Percentiles rank a stretch among this genome's conserved stretches.
These are phyloP conservation scores for Cyathus striatus DNA, from an alignment of 768 basidiomycete species.

Conservation along the genomic window DNA sequence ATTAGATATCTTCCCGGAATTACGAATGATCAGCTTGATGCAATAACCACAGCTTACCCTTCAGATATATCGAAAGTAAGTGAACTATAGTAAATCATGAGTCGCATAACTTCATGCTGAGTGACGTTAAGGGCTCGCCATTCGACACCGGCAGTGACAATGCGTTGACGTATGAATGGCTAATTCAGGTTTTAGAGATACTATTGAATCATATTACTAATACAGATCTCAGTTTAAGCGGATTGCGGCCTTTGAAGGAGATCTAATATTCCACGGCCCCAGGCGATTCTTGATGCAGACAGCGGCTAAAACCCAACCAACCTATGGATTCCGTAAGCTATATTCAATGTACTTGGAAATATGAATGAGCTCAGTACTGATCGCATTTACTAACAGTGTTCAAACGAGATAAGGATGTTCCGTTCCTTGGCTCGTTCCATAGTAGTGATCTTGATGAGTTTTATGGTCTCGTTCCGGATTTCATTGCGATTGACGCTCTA, in stretches of 20 bases:
- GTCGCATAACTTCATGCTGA: neutral
- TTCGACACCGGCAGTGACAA: conserved; percentile 17
- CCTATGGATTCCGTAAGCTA: conserved; percentile 30
- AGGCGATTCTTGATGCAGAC: conserved; percentile 28
- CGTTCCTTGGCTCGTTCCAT: conserved; percentile 12
- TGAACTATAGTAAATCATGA: neutral
- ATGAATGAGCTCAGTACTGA: too few relatives aligned
- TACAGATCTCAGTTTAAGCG: conserved; percentile 30
- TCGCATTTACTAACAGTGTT: too few relatives aligned
- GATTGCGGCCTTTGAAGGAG: conserved; percentile 17
- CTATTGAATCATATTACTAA: neutral
- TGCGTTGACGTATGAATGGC: conserved; percentile 12
- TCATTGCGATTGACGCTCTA: neutral
- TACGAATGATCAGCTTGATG: conserved; percentile 6
- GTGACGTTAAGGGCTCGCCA: conserved; percentile 12
- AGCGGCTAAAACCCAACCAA: conserved; percentile 20
- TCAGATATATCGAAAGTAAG: conserved; percentile 10
- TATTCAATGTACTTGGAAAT: too few relatives aligned
- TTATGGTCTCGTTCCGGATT: neutral
- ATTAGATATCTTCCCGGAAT: conserved; percentile 11
- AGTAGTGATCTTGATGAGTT: neutral
- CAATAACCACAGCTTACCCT: conserved; percentile 15
- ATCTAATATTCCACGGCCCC: conserved; percentile 25
- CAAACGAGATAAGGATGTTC: conserved; percentile 18
- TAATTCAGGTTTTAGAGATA: neutral